Evolutionary conservation across 352 stramenopile species (phyloP), one percentile per base, ranked within the genome.

Genomic region (Phytophthora aleatoria): DNA sequence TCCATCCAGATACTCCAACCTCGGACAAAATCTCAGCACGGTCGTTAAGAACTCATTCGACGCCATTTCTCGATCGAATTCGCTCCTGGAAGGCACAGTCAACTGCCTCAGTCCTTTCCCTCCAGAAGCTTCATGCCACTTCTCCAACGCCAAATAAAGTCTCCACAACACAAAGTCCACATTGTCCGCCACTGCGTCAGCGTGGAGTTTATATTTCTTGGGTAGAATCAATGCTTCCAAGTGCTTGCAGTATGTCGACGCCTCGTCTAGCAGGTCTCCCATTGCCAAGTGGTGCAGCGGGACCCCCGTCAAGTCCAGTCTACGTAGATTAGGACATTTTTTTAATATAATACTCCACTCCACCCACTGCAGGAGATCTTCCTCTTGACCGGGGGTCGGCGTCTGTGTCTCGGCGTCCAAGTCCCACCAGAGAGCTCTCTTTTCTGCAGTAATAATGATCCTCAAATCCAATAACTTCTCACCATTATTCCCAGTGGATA

Each of bases 1-100:
- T 26, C 82, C 77, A 60, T 90, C 79, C 47, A 90, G 61, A 33
- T 82, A 87, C 70, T 91, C 79, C 43, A 91, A 61, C 1, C 61
- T 42, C 3, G 82, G 82, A 50, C 82, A 91, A 27, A 77, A 70
- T 8, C 28, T 54, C 13, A 57, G 36, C 24, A 85, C 65, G 0
- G 41, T 50, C 3, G 45, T 41, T 9, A 85, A 48, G 39, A 78
- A 81, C 41, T 78, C 67, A 27, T 72, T 76, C 6, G 73, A 81
- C 12, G 65, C 67, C 48, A 52, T n/a, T 39, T 77, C 57, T 50
- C 63, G 69, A 26, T 83, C 71, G 33, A 70, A 67, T 20, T 77
- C 49, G 13, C 69, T 74, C 13, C 71, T 47, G 8, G 63, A 77
- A 7, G 76, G 62, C 9, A 82, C 69, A 0, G 65, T 77, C 50